phyloP scores from a whole-genome alignment of 495 filamentous ascomycete genomes.

The Melanomma pulvis-pyrius region DNA sequence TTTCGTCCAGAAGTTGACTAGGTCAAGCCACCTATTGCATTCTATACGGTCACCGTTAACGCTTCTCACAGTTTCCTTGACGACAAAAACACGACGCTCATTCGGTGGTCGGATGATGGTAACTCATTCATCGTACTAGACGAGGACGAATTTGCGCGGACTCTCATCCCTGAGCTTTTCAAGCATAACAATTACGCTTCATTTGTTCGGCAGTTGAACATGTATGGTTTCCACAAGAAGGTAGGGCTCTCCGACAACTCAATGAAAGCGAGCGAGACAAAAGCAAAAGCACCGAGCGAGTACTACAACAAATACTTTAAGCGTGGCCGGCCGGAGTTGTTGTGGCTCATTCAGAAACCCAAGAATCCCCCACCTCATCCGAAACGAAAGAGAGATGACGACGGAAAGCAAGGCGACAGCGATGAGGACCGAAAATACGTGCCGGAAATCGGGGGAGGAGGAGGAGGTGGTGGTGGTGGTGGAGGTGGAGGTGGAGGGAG shows the following conservation, averaged over 20 bases:
- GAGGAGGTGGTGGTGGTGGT: constrained; percentile 26
- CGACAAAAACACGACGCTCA: constrained; percentile 84
- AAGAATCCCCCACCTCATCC: constrained; percentile 61
- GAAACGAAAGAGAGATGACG: constrained; percentile 67
- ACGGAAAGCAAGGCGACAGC: constrained; percentile 61
- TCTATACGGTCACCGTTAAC: background rate
- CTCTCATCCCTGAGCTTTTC: constrained; percentile 93
- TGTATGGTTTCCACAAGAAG: constrained; percentile 99
- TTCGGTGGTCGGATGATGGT: constrained; percentile 95
- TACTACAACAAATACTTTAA: constrained; percentile 97
- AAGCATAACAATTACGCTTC: constrained; percentile 99
- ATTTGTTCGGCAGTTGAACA: constrained; percentile 96
- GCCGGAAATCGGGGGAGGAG: constrained; percentile 29
- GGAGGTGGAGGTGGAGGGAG: too few relatives aligned
- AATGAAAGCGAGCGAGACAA: constrained; percentile 93
- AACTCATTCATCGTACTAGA: constrained; percentile 96
- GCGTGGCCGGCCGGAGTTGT: constrained; percentile 84
- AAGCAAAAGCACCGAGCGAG: constrained; percentile 96
- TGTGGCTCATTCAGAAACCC: constrained; percentile 98
- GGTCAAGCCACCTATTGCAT: constrained; percentile 57
- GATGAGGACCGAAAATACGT: constrained; percentile 44
- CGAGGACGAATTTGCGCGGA: constrained; percentile 99
- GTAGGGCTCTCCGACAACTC: constrained; percentile 97
- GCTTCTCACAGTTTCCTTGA: constrained; percentile 79
- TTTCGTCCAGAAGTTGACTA: constrained; percentile 98